Percentiles rank a stretch among this genome's conserved stretches.
Evolutionary conservation across 352 stramenopile genomes (phyloP).

Genomic region (Phytophthora fragariaefolia): DNA sequence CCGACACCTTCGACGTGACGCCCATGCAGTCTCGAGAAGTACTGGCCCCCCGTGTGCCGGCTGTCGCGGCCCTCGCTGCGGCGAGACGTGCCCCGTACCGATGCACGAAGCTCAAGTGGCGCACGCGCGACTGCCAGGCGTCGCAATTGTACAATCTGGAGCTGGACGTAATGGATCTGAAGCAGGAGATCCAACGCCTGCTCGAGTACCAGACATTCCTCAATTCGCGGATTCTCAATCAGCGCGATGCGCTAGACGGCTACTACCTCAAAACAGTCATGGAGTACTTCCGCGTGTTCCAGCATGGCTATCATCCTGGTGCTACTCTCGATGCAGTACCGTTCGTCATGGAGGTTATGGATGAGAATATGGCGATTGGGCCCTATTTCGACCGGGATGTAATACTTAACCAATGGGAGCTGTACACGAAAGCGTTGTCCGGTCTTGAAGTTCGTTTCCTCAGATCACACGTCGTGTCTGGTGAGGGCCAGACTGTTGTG

Average conservation of each 20-base stretch:
- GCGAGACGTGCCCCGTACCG: slow-evolving; percentile 9
- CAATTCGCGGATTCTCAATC: slow-evolving; percentile 41
- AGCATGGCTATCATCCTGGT: slow-evolving; percentile 50
- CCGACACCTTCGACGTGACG: slow-evolving; percentile 26
- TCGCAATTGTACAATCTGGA: slow-evolving; percentile 68
- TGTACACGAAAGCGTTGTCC: slow-evolving; percentile 52
- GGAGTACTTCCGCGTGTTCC: slow-evolving; percentile 69
- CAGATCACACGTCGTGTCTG: slow-evolving; percentile 35
- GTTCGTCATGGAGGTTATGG: slow-evolving; percentile 57
- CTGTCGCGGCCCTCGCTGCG: slow-evolving; percentile 22
- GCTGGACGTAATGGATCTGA: slow-evolving; percentile 55
- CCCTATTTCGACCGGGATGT: slow-evolving; percentile 47
- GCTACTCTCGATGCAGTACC: slow-evolving; percentile 29
- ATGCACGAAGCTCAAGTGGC: slow-evolving; percentile 59
- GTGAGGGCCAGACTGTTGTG: slow-evolving; percentile 35
- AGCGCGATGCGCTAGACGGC: slow-evolving; percentile 47
- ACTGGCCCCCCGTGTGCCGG: slow-evolving; percentile 23
- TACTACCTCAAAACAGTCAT: slow-evolving; percentile 54
- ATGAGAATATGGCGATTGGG: slow-evolving; percentile 53
- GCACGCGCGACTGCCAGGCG: slow-evolving; percentile 57
- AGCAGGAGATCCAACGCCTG: slow-evolving; percentile 54
- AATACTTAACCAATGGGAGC: slow-evolving; percentile 58
- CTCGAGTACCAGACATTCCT: slow-evolving; percentile 41
- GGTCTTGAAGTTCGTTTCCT: slow-evolving; percentile 49
- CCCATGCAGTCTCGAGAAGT: slow-evolving; percentile 21